Evolutionary conservation across 2,329 filamentous ascomycete genomes (phyloP).

Genomic region (Drechslerella dactyloides): DNA sequence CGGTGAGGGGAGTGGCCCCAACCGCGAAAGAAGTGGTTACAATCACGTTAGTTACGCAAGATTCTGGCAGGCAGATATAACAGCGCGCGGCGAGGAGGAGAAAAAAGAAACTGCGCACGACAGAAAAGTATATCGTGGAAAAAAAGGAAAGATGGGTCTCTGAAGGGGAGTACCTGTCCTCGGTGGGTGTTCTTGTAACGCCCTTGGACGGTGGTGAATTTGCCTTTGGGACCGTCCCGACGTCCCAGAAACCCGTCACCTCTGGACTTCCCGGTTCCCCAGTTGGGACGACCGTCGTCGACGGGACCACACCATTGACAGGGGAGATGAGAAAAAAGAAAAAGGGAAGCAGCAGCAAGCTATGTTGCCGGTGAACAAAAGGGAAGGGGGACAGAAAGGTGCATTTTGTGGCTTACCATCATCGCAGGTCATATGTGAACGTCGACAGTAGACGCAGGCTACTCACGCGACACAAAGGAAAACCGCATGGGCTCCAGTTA

Average conservation of each 20-base stretch:
- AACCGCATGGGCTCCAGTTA: slow-evolving; percentile 56
- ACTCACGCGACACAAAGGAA: slow-evolving; percentile 59
- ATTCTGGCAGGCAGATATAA: slow-evolving; percentile 44
- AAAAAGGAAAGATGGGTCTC: slow-evolving; percentile 36
- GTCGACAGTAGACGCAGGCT: slow-evolving; percentile 88
- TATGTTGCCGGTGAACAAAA: background rate
- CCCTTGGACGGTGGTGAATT: slow-evolving; percentile 21
- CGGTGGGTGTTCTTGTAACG: slow-evolving; percentile 40
- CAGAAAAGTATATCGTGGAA: slow-evolving; percentile 40
- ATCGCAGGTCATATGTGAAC: slow-evolving; percentile 94
- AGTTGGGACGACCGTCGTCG: slow-evolving; percentile 23
- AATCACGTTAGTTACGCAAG: slow-evolving; percentile 52
- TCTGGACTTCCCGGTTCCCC: slow-evolving; percentile 43
- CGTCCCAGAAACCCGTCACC: slow-evolving; percentile 38
- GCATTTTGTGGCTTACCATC: slow-evolving; percentile 52
- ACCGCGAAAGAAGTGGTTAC: slow-evolving; percentile 58
- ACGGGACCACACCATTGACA: slow-evolving; percentile 20
- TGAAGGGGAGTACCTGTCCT: slow-evolving; percentile 55
- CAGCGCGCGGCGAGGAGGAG: no score
- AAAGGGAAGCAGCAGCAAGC: slow-evolving; percentile 32
- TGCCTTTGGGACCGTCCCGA: slow-evolving; percentile 33
- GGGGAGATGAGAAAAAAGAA: slow-evolving; percentile 46
- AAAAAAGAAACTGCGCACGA: background rate
- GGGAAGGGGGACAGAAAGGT: slow-evolving; percentile 4
- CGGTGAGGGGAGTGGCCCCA: slow-evolving; percentile 56